These are phyloP conservation scores for Ophiocordyceps sinensis DNA, from an alignment of 2,329 filamentous ascomycete genomes.

Conservation along the genomic window DNA sequence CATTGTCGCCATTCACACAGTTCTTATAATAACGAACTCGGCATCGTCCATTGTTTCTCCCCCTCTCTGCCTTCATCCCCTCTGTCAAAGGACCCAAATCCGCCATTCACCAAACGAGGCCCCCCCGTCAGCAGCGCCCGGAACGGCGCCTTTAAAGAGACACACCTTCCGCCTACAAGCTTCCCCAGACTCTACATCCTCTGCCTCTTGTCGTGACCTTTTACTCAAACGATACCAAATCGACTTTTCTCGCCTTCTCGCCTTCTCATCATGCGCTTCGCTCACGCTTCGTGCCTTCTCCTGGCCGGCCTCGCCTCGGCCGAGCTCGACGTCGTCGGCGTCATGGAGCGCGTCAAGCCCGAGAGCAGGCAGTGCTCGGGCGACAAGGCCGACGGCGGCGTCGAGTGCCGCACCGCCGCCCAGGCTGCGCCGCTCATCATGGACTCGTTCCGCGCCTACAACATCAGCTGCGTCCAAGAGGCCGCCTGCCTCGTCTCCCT, in stretches of 20 bases:
- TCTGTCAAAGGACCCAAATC: too few relatives aligned
- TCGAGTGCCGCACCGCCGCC: constrained; percentile 52
- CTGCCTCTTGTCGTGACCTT: background rate
- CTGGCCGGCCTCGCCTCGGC: background rate
- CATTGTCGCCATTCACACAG: too few relatives aligned
- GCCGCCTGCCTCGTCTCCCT: constrained; percentile 57
- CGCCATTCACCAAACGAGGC: too few relatives aligned
- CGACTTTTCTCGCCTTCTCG: too few relatives aligned
- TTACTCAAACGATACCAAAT: background rate
- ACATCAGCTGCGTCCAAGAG: constrained; percentile 37
- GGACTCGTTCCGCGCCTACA: constrained; percentile 41
- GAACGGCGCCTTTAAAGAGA: background rate
- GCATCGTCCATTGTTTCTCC: too few relatives aligned
- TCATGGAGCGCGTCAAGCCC: constrained; percentile 6
- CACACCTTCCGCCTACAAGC: background rate
- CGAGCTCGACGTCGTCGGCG: constrained; percentile 1
- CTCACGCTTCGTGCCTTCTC: background rate
- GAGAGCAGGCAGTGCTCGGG: background rate
- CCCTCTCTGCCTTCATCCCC: too few relatives aligned
- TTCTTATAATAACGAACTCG: too few relatives aligned
- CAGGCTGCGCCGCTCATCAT: constrained; percentile 44
- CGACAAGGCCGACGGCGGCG: constrained; percentile 1
- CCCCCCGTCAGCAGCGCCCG: too few relatives aligned
- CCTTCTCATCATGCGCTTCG: too few relatives aligned
- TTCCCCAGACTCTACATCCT: background rate